Conservation (phyloP, 225 moss, liverwort and hornwort species). For the Antitrichia curtipendula region DNA sequence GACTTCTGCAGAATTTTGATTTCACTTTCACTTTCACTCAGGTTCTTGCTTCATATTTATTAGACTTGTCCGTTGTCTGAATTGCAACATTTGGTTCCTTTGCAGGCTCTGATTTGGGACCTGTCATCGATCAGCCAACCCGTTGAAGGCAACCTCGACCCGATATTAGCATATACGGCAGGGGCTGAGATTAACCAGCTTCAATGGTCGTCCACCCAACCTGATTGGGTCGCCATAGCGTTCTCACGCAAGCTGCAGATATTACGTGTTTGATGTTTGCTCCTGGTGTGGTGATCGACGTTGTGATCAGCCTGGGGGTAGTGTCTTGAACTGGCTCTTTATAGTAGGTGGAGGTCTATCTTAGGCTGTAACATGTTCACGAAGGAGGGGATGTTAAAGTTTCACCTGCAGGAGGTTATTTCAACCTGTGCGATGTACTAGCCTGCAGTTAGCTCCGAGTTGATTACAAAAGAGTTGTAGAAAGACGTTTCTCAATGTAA, state of each 20-base stretch:
- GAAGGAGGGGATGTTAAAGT: constrained; percentile 1
- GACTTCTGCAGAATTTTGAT: background rate
- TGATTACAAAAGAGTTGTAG: constrained; percentile 5
- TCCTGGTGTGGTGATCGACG: background rate
- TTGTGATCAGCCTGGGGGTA: background rate
- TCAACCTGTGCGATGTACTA: background rate
- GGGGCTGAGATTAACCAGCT: constrained; percentile 89
- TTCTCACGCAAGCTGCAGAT: constrained; percentile 78
- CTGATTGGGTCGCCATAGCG: constrained; percentile 87
- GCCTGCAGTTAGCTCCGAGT: background rate
- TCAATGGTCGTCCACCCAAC: constrained; percentile 86
- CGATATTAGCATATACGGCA: constrained; percentile 85
- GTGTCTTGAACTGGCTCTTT: background rate
- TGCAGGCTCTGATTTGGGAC: constrained; percentile 88
- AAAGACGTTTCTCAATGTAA: constrained; percentile 15
- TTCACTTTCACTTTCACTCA: background rate
- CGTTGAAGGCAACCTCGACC: constrained; percentile 68
- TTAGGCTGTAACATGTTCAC: constrained; percentile 2
- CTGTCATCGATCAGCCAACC: constrained; percentile 70
- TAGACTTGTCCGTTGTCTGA: background rate
- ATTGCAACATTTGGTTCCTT: background rate
- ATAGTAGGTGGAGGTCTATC: background rate
- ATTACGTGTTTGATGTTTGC: constrained; percentile 50
- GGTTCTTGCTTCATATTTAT: background rate
- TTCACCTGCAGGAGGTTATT: background rate